phyloP scores from a whole-genome alignment of 1,139 yeast species.

The Yamadazyma sp. region DNA sequence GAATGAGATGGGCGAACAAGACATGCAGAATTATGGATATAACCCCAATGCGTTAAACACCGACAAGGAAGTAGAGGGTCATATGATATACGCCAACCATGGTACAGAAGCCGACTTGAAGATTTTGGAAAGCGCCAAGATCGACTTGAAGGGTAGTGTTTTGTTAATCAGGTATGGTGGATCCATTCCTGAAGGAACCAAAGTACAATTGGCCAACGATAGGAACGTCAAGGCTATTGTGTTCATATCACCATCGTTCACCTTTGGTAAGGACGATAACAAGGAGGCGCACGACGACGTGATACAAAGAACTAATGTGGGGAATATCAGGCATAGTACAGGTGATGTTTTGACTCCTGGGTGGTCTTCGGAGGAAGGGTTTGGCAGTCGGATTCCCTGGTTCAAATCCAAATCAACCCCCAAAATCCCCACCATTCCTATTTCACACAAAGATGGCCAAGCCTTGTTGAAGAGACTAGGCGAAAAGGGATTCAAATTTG shows the following conservation, averaged over 20 bases:
- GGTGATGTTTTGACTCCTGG: slow-evolving; percentile 86
- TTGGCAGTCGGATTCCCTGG: slow-evolving; percentile 38
- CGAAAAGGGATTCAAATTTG: slow-evolving; percentile 46
- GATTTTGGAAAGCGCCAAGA: slow-evolving; percentile 34
- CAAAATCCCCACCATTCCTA: slow-evolving; percentile 71
- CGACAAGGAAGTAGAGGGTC: slow-evolving; percentile 51
- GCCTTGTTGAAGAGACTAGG: slow-evolving; percentile 47
- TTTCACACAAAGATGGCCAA: slow-evolving; percentile 70
- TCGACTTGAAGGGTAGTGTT: slow-evolving; percentile 44
- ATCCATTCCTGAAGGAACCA: slow-evolving; percentile 36
- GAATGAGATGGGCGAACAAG: slow-evolving; percentile 30
- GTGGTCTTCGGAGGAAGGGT: slow-evolving; percentile 55
- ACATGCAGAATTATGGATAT: slow-evolving; percentile 49
- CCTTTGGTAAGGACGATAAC: slow-evolving; percentile 21
- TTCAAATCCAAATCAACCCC: slow-evolving; percentile 58
- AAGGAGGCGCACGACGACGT: slow-evolving; percentile 47
- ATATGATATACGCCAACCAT: slow-evolving; percentile 55
- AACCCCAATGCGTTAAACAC: slow-evolving; percentile 62
- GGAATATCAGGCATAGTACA: slow-evolving; percentile 60
- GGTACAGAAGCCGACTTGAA: slow-evolving; percentile 63
- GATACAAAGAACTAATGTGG: slow-evolving; percentile 66
- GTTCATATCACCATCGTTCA: slow-evolving; percentile 31
- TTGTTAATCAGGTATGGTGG: slow-evolving; percentile 66
- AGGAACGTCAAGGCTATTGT: slow-evolving; percentile 36
- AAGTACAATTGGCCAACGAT: slow-evolving; percentile 32